Conservation (phyloP, 2,329 filamentous ascomycete species). For the Verticillium klebahnii region DNA sequence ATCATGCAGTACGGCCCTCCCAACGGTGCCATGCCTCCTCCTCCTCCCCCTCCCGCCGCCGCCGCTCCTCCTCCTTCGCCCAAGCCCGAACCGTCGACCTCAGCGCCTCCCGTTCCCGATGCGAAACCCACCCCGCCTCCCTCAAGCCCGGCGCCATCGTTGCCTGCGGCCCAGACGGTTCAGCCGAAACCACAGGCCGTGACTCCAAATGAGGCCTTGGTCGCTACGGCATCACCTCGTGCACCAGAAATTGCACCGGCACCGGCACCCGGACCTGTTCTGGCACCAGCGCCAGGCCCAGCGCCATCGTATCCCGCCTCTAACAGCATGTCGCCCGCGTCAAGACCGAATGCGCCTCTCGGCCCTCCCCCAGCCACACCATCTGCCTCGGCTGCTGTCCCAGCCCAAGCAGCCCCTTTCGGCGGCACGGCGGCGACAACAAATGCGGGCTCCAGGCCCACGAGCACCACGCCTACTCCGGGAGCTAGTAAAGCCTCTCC, state of each 20-base stretch:
- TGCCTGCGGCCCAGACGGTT: constrained; percentile 2
- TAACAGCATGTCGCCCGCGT: not conserved
- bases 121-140: not conserved
- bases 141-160: not conserved
- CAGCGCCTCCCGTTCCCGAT: not conserved
- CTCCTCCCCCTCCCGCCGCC: constrained; percentile 16
- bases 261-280: constrained; percentile 9
- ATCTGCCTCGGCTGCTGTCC: constrained; percentile 6
- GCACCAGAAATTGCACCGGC: constrained; percentile 1
- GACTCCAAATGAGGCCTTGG: constrained; percentile 1
- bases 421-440: not conserved
- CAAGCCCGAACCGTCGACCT: not conserved
- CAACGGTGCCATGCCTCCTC: constrained; percentile 56
- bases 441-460: constrained; percentile 5
- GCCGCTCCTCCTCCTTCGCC: constrained; percentile 8
- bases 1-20: constrained; percentile 63
- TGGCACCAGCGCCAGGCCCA: constrained; percentile 13
- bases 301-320: not conserved
- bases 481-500: constrained; percentile 4
- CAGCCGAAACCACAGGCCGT: constrained; percentile 5
- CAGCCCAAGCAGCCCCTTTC: constrained; percentile 17
- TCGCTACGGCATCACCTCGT: not conserved
- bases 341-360: not conserved
- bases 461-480: constrained; percentile 12
- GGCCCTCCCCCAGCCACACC: constrained; percentile 12